A percentile compares a stretch with the other conserved stretches of the same genome.
phyloP scores from a whole-genome alignment of 257 asterid species.

The Coffea canephora region DNA sequence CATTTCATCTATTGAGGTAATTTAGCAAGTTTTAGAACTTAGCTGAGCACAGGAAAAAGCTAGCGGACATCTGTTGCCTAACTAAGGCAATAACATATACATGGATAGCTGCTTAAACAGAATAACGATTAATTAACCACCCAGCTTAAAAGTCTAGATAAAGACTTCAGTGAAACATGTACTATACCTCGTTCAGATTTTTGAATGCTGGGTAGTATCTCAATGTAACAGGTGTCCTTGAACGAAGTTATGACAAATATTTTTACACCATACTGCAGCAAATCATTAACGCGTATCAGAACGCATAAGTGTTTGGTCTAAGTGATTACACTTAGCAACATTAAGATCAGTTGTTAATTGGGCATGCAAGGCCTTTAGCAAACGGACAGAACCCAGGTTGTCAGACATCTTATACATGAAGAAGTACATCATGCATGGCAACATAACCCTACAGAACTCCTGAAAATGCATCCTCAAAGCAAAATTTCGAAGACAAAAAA shows the following conservation, averaged over 20 bases:
- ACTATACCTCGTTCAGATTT: slow-evolving; percentile 85
- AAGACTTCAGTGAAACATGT: not conserved
- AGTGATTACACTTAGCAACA: not conserved
- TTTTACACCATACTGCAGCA: slow-evolving; percentile 91
- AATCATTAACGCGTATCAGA: slow-evolving; percentile 29
- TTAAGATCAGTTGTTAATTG: slow-evolving; percentile 3
- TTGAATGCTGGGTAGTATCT: slow-evolving; percentile 78
- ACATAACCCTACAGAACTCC: not conserved
- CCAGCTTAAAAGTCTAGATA: not conserved
- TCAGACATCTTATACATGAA: not conserved
- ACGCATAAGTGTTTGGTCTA: not conserved
- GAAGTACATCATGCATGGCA: not conserved
- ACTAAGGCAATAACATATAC: not conserved
- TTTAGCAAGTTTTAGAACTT: not conserved
- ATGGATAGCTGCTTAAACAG: not conserved
- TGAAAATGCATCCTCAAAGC: not conserved
- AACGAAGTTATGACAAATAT: slow-evolving; percentile 90
- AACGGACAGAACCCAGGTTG: not conserved
- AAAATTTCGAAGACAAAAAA: not conserved
- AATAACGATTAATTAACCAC: not conserved
- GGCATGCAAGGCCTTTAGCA: not conserved
- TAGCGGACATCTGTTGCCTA: not conserved
- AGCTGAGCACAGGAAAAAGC: not conserved
- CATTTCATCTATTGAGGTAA: not conserved
- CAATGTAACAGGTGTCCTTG: slow-evolving; percentile 94